Percentiles rank a stretch among this genome's conserved stretches.
These are phyloP conservation scores for Chlorella sp. DNA, from an alignment of 139 green algal species.

Conservation along the genomic window DNA sequence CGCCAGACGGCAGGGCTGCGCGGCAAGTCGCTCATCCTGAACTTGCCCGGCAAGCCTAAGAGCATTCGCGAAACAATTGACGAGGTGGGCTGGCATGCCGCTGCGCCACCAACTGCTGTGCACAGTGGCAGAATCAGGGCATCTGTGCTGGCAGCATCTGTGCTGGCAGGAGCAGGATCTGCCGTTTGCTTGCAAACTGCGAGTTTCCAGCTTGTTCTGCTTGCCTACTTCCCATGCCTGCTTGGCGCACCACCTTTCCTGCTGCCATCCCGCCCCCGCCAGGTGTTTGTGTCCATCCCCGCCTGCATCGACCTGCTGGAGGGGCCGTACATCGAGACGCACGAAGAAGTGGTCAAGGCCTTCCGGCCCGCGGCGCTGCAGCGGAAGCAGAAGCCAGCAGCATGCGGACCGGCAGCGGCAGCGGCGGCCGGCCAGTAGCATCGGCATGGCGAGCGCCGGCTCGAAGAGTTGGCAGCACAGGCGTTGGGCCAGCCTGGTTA, in stretches of 20 bases:
- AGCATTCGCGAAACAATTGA: conserved; percentile 94
- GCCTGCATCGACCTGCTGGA: conserved; percentile 88
- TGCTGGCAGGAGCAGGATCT: background rate
- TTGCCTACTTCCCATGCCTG: background rate
- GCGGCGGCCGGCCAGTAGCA: background rate
- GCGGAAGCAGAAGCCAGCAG: background rate
- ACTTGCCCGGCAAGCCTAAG: conserved; percentile 93
- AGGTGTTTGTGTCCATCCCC: conserved; percentile 87
- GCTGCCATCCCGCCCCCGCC: background rate
- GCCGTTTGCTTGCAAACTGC: background rate
- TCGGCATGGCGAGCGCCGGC: no score
- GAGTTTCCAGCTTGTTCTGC: background rate
- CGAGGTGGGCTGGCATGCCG: conserved; percentile 55
- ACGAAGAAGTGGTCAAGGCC: conserved; percentile 75
- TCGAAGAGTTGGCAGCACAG: no score
- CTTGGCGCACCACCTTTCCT: background rate
- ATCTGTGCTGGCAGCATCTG: background rate
- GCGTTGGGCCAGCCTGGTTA: no score
- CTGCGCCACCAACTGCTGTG: background rate
- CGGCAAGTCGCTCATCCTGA: conserved; percentile 84
- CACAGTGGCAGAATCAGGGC: background rate
- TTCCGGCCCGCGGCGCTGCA: conserved; percentile 58
- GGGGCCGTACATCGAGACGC: conserved; percentile 85
- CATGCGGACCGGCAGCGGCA: background rate
- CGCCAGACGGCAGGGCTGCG: conserved; percentile 91